phyloP scores from a whole-genome alignment of 2,329 filamentous ascomycete genomes.

The Fusarium sp. region DNA sequence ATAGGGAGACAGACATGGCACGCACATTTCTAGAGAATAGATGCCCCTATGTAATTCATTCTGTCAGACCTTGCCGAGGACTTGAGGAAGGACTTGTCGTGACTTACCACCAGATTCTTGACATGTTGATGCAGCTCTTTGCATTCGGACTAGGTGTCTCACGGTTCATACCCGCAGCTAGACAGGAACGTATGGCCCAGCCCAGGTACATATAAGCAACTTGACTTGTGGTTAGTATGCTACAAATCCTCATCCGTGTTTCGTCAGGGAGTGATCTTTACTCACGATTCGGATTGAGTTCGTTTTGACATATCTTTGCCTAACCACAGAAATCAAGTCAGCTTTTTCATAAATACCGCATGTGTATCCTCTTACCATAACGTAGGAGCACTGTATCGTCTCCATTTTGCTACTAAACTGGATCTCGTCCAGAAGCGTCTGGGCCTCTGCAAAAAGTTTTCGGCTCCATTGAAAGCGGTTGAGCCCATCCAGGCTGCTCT shows the following conservation, averaged over 20 bases:
- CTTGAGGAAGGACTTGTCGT: not conserved
- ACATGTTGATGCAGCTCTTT: slow-evolving; percentile 1
- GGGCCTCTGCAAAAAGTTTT: slow-evolving; percentile 4
- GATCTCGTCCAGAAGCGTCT: slow-evolving; percentile 6
- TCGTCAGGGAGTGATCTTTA: not conserved
- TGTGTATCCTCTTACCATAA: not conserved
- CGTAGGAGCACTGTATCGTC: slow-evolving; percentile 9
- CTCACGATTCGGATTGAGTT: slow-evolving; percentile 18
- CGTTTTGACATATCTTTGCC: slow-evolving; percentile 23
- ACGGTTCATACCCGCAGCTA: slow-evolving; percentile 15
- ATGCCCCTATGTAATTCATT: slow-evolving; percentile 1
- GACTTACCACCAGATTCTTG: slow-evolving; percentile 21
- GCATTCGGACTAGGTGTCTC: slow-evolving; percentile 2
- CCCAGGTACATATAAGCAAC: slow-evolving; percentile 23
- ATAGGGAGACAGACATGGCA: not conserved
- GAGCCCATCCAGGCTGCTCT: not conserved
- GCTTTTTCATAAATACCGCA: not conserved
- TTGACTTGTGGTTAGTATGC: not conserved
- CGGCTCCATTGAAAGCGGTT: slow-evolving; percentile 11
- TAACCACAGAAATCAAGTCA: not conserved
- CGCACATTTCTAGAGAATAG: slow-evolving; percentile 17
- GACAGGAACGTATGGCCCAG: slow-evolving; percentile 11
- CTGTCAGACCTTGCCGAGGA: not conserved
- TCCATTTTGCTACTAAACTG: slow-evolving; percentile 14
- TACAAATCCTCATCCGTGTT: not conserved